Evolutionary conservation across 345 rosid genomes (phyloP).

Genomic region (Gynandropsis gynandra): DNA sequence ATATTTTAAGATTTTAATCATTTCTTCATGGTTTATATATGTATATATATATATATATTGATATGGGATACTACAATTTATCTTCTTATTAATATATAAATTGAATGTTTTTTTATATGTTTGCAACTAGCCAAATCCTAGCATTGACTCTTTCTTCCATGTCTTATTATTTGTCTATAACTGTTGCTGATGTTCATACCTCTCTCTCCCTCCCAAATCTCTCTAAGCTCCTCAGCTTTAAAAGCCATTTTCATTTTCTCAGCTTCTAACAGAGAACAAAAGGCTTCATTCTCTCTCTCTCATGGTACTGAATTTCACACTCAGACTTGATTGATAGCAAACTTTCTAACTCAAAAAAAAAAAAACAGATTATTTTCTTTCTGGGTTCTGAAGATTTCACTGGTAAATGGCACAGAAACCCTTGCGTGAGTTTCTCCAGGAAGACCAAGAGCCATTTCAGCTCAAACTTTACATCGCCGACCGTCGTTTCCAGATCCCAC

Average conservation of each 20-base stretch:
- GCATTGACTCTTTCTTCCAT: constrained; percentile 34
- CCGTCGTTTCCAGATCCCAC: constrained; percentile 38
- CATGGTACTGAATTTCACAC: constrained; percentile 22
- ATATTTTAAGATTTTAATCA: too few species aligned
- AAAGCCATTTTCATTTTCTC: constrained; percentile 11
- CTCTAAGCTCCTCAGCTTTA: constrained; percentile 14
- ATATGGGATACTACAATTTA: too few species aligned
- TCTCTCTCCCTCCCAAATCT: constrained; percentile 19
- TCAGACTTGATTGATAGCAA: not conserved
- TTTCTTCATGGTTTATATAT: too few species aligned
- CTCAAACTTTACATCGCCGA: constrained; percentile 62
- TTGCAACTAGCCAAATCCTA: constrained; percentile 30
- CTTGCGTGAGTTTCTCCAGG: constrained; percentile 59
- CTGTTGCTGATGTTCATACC: constrained; percentile 17
- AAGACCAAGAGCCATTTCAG: constrained; percentile 87
- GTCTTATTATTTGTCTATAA: constrained; percentile 28
- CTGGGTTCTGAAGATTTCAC: not conserved
- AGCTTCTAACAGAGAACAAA: not conserved
- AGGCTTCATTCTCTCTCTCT: constrained; percentile 19
- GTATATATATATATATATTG: too few species aligned
- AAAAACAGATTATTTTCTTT: not conserved
- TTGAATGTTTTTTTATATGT: too few species aligned
- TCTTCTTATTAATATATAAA: too few species aligned
- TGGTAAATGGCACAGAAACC: constrained; percentile 40
- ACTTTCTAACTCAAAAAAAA: not conserved